phyloP scores from a whole-genome alignment of 1,139 yeast species.

The Candida tetrigidarum region DNA sequence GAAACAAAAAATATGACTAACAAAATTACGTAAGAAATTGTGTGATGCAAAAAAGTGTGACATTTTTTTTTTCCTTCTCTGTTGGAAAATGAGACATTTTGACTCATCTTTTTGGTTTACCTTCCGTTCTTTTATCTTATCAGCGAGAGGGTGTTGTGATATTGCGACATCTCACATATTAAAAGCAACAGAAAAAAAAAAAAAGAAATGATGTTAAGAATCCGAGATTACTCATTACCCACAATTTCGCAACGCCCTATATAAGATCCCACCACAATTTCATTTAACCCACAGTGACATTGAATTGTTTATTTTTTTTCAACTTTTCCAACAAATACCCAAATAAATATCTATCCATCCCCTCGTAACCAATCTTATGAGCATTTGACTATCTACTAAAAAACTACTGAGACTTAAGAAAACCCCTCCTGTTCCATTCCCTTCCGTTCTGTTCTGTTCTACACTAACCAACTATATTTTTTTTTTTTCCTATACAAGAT shows the following conservation, averaged over 20 bases:
- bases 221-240: not conserved
- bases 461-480: not conserved
- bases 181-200: not conserved
- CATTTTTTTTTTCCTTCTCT: no score
- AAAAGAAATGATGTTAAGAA: slow-evolving; percentile 4
- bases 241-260: not conserved
- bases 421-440: not conserved
- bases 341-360: not conserved
- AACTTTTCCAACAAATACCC: not conserved
- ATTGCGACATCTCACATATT: not conserved
- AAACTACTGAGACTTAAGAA: slow-evolving; percentile 6
- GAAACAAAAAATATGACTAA: not conserved
- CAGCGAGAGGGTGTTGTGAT: not conserved
- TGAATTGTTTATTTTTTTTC: not conserved
- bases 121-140: not conserved
- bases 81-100: not conserved
- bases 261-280: slow-evolving; percentile 4
- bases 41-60: not conserved
- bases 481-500: not conserved
- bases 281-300: slow-evolving; percentile 2
- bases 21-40: not conserved
- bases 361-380: not conserved
- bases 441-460: not conserved
- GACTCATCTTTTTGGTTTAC: not conserved
- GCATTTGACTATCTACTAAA: slow-evolving; percentile 7